Evolutionary conservation across 2,329 filamentous ascomycete species (phyloP), one percentile per base, ranked within the genome.

Genomic region (Didymella lethalis): DNA sequence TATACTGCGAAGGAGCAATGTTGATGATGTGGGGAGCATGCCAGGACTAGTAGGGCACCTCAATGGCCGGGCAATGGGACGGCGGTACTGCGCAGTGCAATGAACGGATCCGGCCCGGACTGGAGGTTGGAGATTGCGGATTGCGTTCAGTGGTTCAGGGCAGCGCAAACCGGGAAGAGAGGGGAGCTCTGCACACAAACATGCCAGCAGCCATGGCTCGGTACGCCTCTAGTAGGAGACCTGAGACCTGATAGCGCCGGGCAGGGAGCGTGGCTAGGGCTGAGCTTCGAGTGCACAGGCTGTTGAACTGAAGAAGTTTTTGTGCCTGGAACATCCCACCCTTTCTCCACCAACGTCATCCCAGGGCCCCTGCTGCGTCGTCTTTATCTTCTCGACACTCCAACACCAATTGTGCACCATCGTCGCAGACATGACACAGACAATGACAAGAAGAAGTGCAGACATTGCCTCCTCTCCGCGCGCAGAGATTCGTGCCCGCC

Each of bases 291-390:
- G 55, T 49, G 49, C 55, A 53, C 55, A 53, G 49, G 55, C 55
- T 54, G 56, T 54, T 58, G 49, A 53, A 54, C 41, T n/a, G 41
- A 44, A 44, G 25, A 58, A 53, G 50, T 54, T 58, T 58, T 54
- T 54, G 56, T 49, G 49, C 23, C 50, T 53, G 43, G 41, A 53
- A 46, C 55, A 43, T 48, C n/a, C 44, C 44, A 48, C 45, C 38
- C 20, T 26, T 29, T 28, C 44, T 44, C 55, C 55, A 48, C 55
- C 55, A 48, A 53, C 55, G 55, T 58, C 55, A 58, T 57, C 25
- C 48, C 16, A 28, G 14, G 41, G 29, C 23, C 40, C 45, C 26
- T 48, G 38, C 32, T 8, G 14, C 25, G 23, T 8, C 16, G 18
- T 28, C 31, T 50, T 41, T 40, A 49, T 55, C 38, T n/a, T 12